Percentiles rank a stretch among this genome's conserved stretches.
Evolutionary conservation across 73 alveolate genomes (phyloP).

Genomic region (Tetrahymena malaccensis): DNA sequence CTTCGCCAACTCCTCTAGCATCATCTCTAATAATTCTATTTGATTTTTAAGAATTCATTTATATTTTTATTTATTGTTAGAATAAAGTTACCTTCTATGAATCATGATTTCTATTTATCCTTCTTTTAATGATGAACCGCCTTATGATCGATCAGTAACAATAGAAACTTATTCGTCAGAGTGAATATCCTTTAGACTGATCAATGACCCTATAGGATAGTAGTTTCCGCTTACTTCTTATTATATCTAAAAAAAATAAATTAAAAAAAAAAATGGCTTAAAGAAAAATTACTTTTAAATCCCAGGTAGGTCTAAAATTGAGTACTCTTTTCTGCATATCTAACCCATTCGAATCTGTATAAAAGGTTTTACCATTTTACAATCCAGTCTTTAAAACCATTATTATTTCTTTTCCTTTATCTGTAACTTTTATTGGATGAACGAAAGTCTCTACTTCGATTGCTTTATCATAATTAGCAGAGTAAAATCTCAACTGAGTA

Average conservation of each 20-base stretch:
- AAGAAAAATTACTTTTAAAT: not conserved
- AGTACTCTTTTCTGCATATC: constrained; percentile 47
- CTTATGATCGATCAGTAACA: constrained; percentile 77
- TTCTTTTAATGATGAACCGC: constrained; percentile 69
- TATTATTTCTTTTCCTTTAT: constrained; percentile 18
- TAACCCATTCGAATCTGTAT: constrained; percentile 65
- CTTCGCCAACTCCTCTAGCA: constrained; percentile 72
- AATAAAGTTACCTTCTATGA: constrained; percentile 48
- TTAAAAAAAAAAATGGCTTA: not conserved
- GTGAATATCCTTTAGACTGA: constrained; percentile 27
- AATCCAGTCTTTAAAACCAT: constrained; percentile 6
- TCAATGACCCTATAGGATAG: constrained; percentile 52
- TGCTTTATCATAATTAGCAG: not conserved
- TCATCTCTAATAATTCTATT: constrained; percentile 47
- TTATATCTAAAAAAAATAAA: not conserved
- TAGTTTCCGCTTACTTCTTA: constrained; percentile 52
- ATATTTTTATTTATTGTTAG: too few relatives aligned
- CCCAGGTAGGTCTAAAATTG: constrained; percentile 56
- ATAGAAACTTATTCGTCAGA: constrained; percentile 21
- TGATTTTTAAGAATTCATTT: not conserved
- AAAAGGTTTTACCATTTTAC: constrained; percentile 35
- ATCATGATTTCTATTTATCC: constrained; percentile 89
- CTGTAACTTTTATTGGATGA: constrained; percentile 3
- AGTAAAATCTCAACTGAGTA: constrained; percentile 2
- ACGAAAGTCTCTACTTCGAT: constrained; percentile 11